Base-by-base conservation (phyloP, 2,329 filamentous ascomycete species). In the Exophiala sp. region DNA sequence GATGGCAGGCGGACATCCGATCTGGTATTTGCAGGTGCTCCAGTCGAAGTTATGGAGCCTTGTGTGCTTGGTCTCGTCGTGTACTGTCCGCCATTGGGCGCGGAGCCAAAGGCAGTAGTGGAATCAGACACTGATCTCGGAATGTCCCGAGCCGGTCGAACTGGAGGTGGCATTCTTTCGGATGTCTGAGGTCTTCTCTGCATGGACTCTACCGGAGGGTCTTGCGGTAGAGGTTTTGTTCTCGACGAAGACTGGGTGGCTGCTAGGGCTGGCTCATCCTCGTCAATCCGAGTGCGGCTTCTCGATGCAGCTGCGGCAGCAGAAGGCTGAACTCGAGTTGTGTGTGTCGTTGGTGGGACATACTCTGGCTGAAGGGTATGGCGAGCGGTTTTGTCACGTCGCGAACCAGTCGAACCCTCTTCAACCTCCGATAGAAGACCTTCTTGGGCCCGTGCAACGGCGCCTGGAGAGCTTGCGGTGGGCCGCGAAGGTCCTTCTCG, bases 311-410 rank as follows among this genome's bases (percentile, higher is more conserved):
- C 44, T 29, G 40, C 38, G 11, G 42, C 14, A 18, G 72, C 69
- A 21, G 70, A 47, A 36, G 65, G 54, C 59, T 82, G 82, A 29
- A 88, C 90, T 60, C 92, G 83, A 58, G 86, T 81, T 0, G 92
- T 96, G 66, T 92, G 85, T 5, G 90, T 95, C 21, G 86, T 85
- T 20, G 94, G 94, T 16, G 91, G 88, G 52, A 97, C 94, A 71
- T 99, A 99, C 75, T 99, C 94, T 57, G 99, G 89, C 73, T 99
- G 94, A 0, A 99, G 90, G 0, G 94, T 99, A 64, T 91, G 84
- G 53, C 94, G 85, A 73, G 97, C 97, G 65, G 87, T 87, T 68
- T 96, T 91, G 62, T 54, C 91, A 87, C 32, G 77, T 72, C 6
- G 79, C 74, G 69, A 88, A 39, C 83, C 80, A 65, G 85, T 85